Percentiles rank a stretch among this genome's conserved stretches.
Evolutionary conservation across 805 yeast species (phyloP).

Genomic region (Spathaspora sp.): DNA sequence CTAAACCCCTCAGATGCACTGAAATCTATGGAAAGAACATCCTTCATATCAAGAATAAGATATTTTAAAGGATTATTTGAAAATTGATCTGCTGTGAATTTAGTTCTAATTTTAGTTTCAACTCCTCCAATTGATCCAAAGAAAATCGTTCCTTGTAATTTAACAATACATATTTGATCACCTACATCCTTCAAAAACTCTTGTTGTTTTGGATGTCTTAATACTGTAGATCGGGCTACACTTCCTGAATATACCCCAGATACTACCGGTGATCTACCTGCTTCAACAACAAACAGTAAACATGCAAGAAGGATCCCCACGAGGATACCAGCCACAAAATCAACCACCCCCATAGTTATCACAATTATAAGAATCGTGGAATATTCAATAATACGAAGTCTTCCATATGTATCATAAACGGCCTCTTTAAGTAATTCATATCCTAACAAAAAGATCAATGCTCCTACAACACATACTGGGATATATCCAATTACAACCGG

Average conservation of each 20-base stretch:
- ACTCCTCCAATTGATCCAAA: conserved; percentile 95
- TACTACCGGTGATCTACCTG: conserved; percentile 79
- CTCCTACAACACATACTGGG: conserved; percentile 94
- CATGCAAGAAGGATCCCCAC: conserved; percentile 91
- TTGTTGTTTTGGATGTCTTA: conserved; percentile 86
- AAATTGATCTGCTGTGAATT: conserved; percentile 56
- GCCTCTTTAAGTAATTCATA: conserved; percentile 88
- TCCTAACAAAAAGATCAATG: conserved; percentile 85
- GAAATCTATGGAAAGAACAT: conserved; percentile 79
- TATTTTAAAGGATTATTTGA: conserved; percentile 65
- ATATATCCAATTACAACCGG: conserved; percentile 91
- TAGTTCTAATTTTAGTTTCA: conserved; percentile 65
- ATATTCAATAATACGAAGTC: conserved; percentile 74
- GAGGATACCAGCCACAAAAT: conserved; percentile 88
- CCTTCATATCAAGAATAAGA: conserved; percentile 78
- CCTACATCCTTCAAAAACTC: conserved; percentile 83
- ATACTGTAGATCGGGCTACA: conserved; percentile 87
- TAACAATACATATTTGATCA: conserved; percentile 82
- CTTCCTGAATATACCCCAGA: conserved; percentile 81
- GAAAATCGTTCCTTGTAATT: conserved; percentile 83
- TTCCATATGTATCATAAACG: conserved; percentile 76
- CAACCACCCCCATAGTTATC: conserved; percentile 93
- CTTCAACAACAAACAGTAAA: conserved; percentile 90
- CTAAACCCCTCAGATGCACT: conserved; percentile 96
- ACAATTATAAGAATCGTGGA: conserved; percentile 81